Conservation (phyloP, 2,329 filamentous ascomycete species). For the Myriosclerotinia duriaeana region DNA sequence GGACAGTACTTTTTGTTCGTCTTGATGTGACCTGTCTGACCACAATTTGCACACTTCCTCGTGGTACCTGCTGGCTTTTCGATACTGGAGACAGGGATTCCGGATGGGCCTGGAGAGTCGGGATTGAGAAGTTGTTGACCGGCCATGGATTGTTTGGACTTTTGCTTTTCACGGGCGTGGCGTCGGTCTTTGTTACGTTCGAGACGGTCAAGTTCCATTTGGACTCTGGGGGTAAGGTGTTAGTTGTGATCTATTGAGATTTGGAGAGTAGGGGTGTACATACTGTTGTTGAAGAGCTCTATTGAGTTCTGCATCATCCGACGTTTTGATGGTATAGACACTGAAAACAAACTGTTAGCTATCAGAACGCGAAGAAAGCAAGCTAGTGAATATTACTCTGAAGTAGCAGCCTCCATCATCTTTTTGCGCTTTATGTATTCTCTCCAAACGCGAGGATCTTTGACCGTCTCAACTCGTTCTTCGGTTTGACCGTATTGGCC, state of each 20-base stretch:
- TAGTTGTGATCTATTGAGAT: not conserved
- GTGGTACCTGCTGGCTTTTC: constrained; percentile 63
- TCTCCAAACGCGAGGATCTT: constrained; percentile 82
- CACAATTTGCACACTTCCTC: constrained; percentile 96
- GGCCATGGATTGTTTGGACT: constrained; percentile 50
- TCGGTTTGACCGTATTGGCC: constrained; percentile 65
- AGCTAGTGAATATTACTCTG: constrained; percentile 55
- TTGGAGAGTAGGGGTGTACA: constrained; percentile 26
- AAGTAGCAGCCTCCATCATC: constrained; percentile 46
- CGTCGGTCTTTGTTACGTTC: constrained; percentile 89
- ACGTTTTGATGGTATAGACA: constrained; percentile 60
- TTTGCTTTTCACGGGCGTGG: constrained; percentile 86
- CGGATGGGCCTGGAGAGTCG: constrained; percentile 45
- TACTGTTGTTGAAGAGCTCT: constrained; percentile 59
- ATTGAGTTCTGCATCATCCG: constrained; percentile 66
- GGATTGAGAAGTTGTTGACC: constrained; percentile 34
- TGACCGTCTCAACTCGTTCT: constrained; percentile 60
- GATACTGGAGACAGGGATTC: constrained; percentile 48
- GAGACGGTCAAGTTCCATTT: constrained; percentile 76
- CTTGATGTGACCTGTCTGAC: constrained; percentile 95
- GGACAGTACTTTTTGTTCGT: constrained; percentile 87
- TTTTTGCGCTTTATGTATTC: constrained; percentile 79
- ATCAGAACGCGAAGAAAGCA: not conserved
- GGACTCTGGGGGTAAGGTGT: constrained; percentile 50
- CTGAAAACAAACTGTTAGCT: constrained; percentile 41